Percentiles rank a stretch among this genome's conserved stretches.
phyloP scores from a whole-genome alignment of 345 rosid genomes.

The Populus tremula region DNA sequence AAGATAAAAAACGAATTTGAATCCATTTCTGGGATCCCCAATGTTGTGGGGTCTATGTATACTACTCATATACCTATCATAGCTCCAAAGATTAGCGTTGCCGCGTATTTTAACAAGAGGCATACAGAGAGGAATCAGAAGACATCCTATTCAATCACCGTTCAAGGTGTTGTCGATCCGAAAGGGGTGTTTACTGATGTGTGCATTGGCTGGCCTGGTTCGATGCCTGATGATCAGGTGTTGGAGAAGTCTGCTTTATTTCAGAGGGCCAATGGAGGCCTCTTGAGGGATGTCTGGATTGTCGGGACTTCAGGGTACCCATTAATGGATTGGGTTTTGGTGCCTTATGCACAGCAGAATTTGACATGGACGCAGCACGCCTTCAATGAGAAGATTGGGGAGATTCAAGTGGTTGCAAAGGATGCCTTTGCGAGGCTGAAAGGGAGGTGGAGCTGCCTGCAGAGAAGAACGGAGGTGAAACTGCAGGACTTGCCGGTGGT shows the following conservation, averaged over 20 bases:
- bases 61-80: conserved; percentile 81
- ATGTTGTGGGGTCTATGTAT: conserved; percentile 70
- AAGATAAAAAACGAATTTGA: conserved; percentile 46
- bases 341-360: conserved; percentile 69
- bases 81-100: conserved; percentile 73
- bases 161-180: conserved; percentile 69
- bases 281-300: conserved; percentile 60
- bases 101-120: conserved; percentile 71
- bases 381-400: conserved; percentile 71
- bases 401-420: conserved; percentile 52
- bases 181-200: conserved; percentile 74
- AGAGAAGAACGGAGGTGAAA: conserved; percentile 74
- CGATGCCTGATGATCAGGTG: conserved; percentile 77
- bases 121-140: conserved; percentile 81
- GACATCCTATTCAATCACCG: conserved; percentile 66
- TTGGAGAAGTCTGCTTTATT: conserved; percentile 67
- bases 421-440: conserved; percentile 68
- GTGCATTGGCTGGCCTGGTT: conserved; percentile 90
- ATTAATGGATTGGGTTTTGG: conserved; percentile 73
- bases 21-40: conserved; percentile 58
- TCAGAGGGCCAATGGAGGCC: conserved; percentile 69
- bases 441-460: conserved; percentile 78
- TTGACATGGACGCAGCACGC: conserved; percentile 86
- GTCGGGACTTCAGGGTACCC: conserved; percentile 70
- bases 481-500: conserved; percentile 74